Conservation (phyloP, 2,329 filamentous ascomycete species). For the Fusarium sp. region DNA sequence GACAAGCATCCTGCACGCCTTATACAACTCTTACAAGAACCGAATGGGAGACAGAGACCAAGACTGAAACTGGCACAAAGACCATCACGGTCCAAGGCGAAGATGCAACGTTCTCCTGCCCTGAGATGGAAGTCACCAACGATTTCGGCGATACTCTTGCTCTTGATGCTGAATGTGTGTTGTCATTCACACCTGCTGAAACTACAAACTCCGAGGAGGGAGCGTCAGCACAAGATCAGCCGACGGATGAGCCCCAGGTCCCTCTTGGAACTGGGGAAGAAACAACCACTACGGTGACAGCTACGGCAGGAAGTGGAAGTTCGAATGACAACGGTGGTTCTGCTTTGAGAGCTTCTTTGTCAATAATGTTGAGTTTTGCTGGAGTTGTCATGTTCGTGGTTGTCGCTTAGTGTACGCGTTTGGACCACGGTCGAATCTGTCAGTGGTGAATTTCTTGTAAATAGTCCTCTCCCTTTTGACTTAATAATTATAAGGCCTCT, state of each 20-base stretch:
- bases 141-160: neutral
- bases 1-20: neutral
- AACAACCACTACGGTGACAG: neutral
- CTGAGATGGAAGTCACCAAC: slow-evolving; percentile 16
- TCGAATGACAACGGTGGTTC: neutral
- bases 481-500: no score
- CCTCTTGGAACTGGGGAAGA: neutral
- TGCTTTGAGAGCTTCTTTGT: accelerated
- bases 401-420: no score
- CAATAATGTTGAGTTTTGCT: neutral
- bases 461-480: no score
- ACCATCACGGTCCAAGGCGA: neutral
- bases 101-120: slow-evolving; percentile 11
- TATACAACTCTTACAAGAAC: neutral
- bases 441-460: no score
- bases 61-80: neutral
- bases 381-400: neutral
- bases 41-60: neutral
- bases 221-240: neutral
- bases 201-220: neutral
- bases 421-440: no score
- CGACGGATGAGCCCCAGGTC: neutral
- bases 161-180: slow-evolving; percentile 6
- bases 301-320: neutral
- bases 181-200: neutral